Conservation (phyloP, 2,329 filamentous ascomycete genomes). For the Lecanicillium sp. region DNA sequence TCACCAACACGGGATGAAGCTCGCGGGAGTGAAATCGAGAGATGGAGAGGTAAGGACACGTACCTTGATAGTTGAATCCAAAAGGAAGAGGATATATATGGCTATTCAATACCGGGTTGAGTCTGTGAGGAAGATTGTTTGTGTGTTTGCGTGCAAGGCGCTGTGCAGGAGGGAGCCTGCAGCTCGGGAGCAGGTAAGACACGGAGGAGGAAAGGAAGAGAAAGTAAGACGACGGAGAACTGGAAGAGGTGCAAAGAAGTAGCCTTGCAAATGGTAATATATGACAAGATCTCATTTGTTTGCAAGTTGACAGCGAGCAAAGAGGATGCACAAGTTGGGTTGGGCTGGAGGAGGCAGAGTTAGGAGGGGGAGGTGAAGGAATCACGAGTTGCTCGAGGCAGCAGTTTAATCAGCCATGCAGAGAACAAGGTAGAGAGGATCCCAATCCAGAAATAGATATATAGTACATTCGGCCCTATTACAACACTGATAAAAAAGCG, state of each 20-base stretch:
- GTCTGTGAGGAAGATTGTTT: constrained; percentile 3
- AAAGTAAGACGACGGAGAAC: no score
- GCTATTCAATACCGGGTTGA: constrained; percentile 6
- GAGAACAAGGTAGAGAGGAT: no score
- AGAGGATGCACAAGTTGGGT: constrained; percentile 3
- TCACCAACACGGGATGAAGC: not conserved
- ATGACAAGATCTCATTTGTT: not conserved
- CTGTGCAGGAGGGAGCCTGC: not conserved
- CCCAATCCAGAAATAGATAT: no score
- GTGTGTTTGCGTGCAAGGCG: constrained; percentile 5
- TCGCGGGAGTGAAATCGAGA: not conserved
- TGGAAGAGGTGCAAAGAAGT: not conserved
- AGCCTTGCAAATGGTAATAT: no score
- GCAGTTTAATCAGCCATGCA: not conserved
- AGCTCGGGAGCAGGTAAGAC: constrained; percentile 5
- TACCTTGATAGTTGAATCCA: no score
- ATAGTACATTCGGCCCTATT: no score
- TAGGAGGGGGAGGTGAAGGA: constrained; percentile 4
- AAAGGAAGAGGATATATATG: not conserved
- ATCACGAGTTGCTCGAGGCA: not conserved
- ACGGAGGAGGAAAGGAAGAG: not conserved
- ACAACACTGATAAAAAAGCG: no score
- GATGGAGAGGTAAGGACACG: no score
- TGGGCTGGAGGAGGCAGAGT: not conserved
- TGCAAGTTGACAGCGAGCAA: not conserved